Base-by-base conservation (phyloP, 345 rosid species). In the Rhizophora mangle region DNA sequence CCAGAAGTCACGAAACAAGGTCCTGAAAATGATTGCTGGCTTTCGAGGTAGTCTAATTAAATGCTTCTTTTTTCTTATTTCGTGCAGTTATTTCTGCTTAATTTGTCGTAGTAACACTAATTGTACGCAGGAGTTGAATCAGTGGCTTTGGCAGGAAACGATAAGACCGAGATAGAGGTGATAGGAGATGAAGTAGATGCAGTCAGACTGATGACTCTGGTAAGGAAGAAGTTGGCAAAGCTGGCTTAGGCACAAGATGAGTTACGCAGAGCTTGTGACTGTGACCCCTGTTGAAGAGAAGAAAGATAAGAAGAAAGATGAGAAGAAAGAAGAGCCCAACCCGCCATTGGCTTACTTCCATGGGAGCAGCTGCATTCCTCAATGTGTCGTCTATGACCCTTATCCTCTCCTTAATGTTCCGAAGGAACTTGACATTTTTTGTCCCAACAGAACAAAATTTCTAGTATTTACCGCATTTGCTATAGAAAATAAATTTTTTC, bases 11-110 rank as follows among this genome's bases (percentile, higher is more conserved):
- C 72, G 73, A 20, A 8, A 26, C 8, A 80, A 75, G 74, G 84
- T 82, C 21, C 9, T 80, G 68, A 63, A 7, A 52, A 58, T 75
- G 16, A 75, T 60, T 5, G 76, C 46, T 11, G 73, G 75, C 5
- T 13, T 71, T 20, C 19, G 61, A 5, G 84, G 84, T 77, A 54
- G 8, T 6, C 7, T 5, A 6, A 6, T 16, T 43, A 43, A 13
- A 43, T 43, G 13, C 49, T 43, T 13, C 5, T 15, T 43, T 43
- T 43, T 13, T 13, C 5, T 13, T 3, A 11, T 43, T 43, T 11
- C 18, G 49, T 13, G 19, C 49, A 3, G 18, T 13, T 13, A 43
- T 3, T 24, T 43, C 49, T 0, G 4, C 49, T 43, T 13, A 43
- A 43, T 43, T 43, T 13, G 49, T 43, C 15, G 49, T 43, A 15